Percentiles rank a stretch among this genome's conserved stretches.
Evolutionary conservation across 352 stramenopile genomes (phyloP).

Genomic region (Globisporangium abappressorium): DNA sequence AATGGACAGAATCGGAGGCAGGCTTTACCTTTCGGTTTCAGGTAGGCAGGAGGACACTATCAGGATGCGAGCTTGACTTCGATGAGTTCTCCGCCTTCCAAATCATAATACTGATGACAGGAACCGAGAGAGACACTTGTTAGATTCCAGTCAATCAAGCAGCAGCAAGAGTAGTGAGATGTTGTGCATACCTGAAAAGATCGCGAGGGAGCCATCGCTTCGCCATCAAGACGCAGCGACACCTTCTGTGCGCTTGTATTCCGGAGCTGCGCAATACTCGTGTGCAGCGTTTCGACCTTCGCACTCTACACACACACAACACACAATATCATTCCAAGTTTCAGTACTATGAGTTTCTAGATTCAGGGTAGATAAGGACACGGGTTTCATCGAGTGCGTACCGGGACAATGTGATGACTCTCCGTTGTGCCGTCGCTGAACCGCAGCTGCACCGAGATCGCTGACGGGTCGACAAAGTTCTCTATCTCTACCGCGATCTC

Average conservation of each 20-base stretch:
- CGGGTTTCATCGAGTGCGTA: constrained; percentile 12
- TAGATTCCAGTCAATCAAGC: neutral
- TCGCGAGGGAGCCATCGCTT: constrained; percentile 37
- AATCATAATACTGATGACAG: constrained; percentile 46
- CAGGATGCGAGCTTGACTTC: constrained; percentile 48
- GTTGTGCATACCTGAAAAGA: constrained; percentile 41
- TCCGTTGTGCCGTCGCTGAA: constrained; percentile 35
- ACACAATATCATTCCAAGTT: neutral
- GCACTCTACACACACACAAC: constrained; percentile 26
- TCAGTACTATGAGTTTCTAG: neutral
- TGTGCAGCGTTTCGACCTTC: constrained; percentile 42
- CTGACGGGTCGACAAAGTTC: constrained; percentile 29
- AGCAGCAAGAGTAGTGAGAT: neutral
- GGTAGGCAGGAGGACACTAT: neutral
- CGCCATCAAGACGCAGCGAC: constrained; percentile 48
- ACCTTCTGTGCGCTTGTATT: constrained; percentile 25
- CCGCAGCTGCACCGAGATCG: constrained; percentile 44
- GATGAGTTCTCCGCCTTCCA: constrained; percentile 67
- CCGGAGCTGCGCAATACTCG: constrained; percentile 27
- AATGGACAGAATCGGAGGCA: neutral
- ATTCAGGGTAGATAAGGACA: neutral
- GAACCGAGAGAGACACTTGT: neutral
- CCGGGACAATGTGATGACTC: constrained; percentile 37
- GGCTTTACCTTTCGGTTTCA: neutral
- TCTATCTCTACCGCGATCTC: constrained; percentile 58